phyloP scores from a whole-genome alignment of 2,329 filamentous ascomycete species.

The Saccharata proteae region DNA sequence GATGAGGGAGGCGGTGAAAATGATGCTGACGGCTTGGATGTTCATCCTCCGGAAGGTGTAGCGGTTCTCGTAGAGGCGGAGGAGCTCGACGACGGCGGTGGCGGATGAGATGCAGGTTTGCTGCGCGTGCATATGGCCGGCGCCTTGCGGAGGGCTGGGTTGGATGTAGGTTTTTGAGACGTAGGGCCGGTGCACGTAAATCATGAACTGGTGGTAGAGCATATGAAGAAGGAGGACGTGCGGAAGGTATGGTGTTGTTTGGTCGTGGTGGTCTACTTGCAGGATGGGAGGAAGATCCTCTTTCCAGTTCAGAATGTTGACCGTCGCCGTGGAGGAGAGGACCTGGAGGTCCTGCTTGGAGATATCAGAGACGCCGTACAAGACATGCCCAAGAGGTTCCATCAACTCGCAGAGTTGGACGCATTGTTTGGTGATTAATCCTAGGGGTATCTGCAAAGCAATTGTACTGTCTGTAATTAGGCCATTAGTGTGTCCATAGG shows the following conservation, averaged over 20 bases:
- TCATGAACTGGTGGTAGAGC: slow-evolving; percentile 33
- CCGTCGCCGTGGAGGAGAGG: slow-evolving; percentile 20
- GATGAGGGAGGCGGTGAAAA: slow-evolving; percentile 10
- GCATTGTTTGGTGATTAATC: slow-evolving; percentile 13
- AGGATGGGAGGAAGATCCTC: slow-evolving; percentile 26
- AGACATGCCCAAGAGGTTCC: slow-evolving; percentile 29
- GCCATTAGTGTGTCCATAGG: slow-evolving; percentile 7
- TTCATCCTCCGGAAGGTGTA: slow-evolving; percentile 10
- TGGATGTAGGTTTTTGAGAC: slow-evolving; percentile 26
- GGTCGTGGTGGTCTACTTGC: slow-evolving; percentile 23
- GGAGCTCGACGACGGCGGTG: slow-evolving; percentile 24
- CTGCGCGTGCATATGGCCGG: slow-evolving; percentile 31
- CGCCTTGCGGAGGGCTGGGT: slow-evolving; percentile 27
- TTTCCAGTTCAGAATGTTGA: slow-evolving; percentile 28
- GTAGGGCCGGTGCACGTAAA: slow-evolving; percentile 30
- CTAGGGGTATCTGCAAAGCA: slow-evolving; percentile 5
- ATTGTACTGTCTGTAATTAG: slow-evolving; percentile 5
- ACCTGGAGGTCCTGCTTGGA: slow-evolving; percentile 27
- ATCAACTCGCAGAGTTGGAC: slow-evolving; percentile 32
- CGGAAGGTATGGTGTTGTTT: slow-evolving; percentile 22
- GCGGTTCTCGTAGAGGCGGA: slow-evolving; percentile 17
- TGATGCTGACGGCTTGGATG: slow-evolving; percentile 10
- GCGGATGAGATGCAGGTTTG: slow-evolving; percentile 32
- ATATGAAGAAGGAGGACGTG: slow-evolving; percentile 32
- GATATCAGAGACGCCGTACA: slow-evolving; percentile 16